Percentiles rank a stretch among this genome's conserved stretches.
These are phyloP conservation scores for Usnea hakonensis DNA, from an alignment of 495 filamentous ascomycete genomes.

Conservation along the genomic window DNA sequence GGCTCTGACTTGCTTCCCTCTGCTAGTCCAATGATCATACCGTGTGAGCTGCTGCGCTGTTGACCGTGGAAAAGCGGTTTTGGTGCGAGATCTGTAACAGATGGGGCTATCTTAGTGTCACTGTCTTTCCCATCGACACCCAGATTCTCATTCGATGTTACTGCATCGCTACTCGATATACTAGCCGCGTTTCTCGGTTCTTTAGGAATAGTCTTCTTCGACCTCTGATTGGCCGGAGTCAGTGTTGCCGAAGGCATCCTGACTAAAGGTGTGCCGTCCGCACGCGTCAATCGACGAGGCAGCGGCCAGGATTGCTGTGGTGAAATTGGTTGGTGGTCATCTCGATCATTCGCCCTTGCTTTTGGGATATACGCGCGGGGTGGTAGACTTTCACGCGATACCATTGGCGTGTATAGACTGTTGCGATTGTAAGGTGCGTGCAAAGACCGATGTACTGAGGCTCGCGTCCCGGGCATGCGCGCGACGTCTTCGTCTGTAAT, in stretches of 20 bases:
- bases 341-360: not conserved
- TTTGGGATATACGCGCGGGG: conserved; percentile 5
- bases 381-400: conserved; percentile 35
- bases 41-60: conserved; percentile 20
- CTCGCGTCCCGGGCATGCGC: conserved; percentile 32
- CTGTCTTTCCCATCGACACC: not conserved
- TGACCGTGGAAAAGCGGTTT: conserved; percentile 23
- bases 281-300: conserved; percentile 19
- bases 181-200: not conserved
- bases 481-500: conserved; percentile 22
- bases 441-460: conserved; percentile 32
- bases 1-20: conserved; percentile 4
- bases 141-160: not conserved
- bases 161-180: no score
- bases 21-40: not conserved
- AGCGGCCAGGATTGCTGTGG: conserved; percentile 19
- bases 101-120: not conserved
- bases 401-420: conserved; percentile 36
- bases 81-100: conserved; percentile 13
- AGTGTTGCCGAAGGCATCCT: conserved; percentile 3
- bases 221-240: not conserved
- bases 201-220: not conserved
- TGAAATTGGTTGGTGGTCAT: conserved; percentile 2
- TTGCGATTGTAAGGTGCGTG: conserved; percentile 35
- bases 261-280: conserved; percentile 6